These are phyloP conservation scores for Cryphonectria parasitica DNA, from an alignment of 2,329 filamentous ascomycete genomes.

Conservation along the genomic window DNA sequence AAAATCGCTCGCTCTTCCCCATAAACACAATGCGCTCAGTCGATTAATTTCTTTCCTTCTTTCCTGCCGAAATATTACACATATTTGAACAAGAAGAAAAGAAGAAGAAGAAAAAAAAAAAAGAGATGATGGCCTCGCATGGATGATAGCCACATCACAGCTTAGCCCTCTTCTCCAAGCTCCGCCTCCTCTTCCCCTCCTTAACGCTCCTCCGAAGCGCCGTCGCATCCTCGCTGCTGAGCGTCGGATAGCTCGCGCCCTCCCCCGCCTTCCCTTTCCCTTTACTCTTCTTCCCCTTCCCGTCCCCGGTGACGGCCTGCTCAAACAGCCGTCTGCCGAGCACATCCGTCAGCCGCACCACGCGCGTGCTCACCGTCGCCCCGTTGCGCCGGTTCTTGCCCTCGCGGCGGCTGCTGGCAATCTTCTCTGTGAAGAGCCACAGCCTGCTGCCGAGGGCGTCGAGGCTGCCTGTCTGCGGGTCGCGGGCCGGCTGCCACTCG, in stretches of 20 bases:
- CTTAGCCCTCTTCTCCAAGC: conserved; percentile 55
- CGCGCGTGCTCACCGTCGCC: conserved; percentile 81
- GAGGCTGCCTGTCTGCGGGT: conserved; percentile 63
- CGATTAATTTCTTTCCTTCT: not conserved
- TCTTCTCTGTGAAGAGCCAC: conserved; percentile 91
- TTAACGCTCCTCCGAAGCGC: conserved; percentile 48
- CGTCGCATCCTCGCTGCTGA: conserved; percentile 56
- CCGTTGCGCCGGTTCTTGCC: conserved; percentile 97
- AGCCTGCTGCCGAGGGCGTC: conserved; percentile 70
- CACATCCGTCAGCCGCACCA: conserved; percentile 75
- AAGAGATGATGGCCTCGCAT: not conserved
- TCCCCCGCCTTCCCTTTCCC: conserved; percentile 42
- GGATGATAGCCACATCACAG: conserved; percentile 39
- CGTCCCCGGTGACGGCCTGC: conserved; percentile 45
- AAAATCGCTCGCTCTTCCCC: not conserved
- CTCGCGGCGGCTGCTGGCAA: conserved; percentile 80
- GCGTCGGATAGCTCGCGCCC: conserved; percentile 36
- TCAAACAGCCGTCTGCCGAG: conserved; percentile 74
- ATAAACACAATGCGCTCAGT: not conserved
- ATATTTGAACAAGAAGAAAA: not conserved
- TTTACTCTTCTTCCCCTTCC: conserved; percentile 35
- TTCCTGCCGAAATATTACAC: not conserved
- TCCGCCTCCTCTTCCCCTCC: conserved; percentile 53
- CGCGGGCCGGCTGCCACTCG: conserved; percentile 74
- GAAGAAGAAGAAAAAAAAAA: no score